A percentile compares a stretch with the other conserved stretches of the same genome.
These are phyloP conservation scores for Ogataea allantospora DNA, from an alignment of 805 yeast genomes.

Conservation along the genomic window DNA sequence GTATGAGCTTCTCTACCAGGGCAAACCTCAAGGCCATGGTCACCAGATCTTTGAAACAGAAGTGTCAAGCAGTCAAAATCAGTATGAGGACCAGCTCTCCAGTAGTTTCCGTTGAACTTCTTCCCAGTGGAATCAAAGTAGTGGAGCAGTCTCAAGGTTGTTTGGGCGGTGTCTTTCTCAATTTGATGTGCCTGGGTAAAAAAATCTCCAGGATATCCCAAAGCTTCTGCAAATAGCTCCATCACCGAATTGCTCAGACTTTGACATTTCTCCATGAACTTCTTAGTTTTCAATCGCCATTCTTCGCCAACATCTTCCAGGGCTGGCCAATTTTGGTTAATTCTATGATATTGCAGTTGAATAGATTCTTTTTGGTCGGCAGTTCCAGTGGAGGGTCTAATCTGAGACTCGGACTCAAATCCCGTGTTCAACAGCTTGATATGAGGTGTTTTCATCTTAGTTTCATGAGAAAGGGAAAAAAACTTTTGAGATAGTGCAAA, in stretches of 20 bases:
- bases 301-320: slow-evolving; percentile 30
- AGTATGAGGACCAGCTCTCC: slow-evolving; percentile 41
- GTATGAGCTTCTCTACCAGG: slow-evolving; percentile 38
- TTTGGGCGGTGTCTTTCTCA: slow-evolving; percentile 30
- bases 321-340: slow-evolving; percentile 34
- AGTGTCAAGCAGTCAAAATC: slow-evolving; percentile 37
- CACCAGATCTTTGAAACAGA: slow-evolving; percentile 36
- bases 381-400: slow-evolving; percentile 37
- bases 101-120: slow-evolving; percentile 22
- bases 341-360: slow-evolving; percentile 34
- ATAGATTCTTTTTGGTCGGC: slow-evolving; percentile 34
- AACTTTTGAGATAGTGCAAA: slow-evolving; percentile 26
- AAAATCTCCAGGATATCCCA: slow-evolving; percentile 30
- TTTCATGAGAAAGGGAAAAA: slow-evolving; percentile 26
- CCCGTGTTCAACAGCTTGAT: slow-evolving; percentile 35
- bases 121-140: slow-evolving; percentile 32
- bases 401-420: slow-evolving; percentile 33
- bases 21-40: slow-evolving; percentile 37
- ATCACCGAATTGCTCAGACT: slow-evolving; percentile 27
- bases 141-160: slow-evolving; percentile 36
- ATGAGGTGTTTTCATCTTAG: slow-evolving; percentile 32
- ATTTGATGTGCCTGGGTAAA: slow-evolving; percentile 32
- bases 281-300: slow-evolving; percentile 27
- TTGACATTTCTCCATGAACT: slow-evolving; percentile 28
- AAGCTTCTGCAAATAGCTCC: slow-evolving; percentile 32